Evolutionary conservation across 2,329 filamentous ascomycete species (phyloP).

Genomic region (Camptophora hylomeconis): DNA sequence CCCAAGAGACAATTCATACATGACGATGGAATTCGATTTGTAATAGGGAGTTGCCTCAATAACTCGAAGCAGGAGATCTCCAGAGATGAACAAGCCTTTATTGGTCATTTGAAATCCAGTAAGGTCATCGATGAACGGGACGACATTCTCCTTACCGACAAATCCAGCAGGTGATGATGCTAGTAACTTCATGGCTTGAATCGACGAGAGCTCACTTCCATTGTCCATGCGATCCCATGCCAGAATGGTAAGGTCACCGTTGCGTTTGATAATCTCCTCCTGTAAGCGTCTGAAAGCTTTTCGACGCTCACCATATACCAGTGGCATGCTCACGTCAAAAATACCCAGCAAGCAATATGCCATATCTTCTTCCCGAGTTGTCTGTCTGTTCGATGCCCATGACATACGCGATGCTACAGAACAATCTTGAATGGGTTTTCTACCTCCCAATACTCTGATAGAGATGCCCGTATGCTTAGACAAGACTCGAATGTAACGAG

Average conservation of each 20-base stretch:
- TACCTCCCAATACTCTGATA: no score
- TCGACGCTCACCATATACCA: slow-evolving; percentile 28
- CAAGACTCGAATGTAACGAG: background rate
- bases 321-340: slow-evolving; percentile 32
- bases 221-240: background rate
- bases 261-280: slow-evolving; percentile 10
- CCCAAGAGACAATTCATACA: no score
- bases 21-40: no score
- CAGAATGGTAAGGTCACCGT: slow-evolving; percentile 12
- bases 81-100: no score
- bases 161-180: slow-evolving; percentile 2
- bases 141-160: no score
- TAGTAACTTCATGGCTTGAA: no score
- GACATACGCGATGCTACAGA: slow-evolving; percentile 28
- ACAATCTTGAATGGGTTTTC: background rate
- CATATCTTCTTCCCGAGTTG: slow-evolving; percentile 27
- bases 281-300: slow-evolving; percentile 17
- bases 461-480: no score
- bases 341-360: slow-evolving; percentile 34
- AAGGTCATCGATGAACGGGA: no score
- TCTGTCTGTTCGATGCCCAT: slow-evolving; percentile 25
- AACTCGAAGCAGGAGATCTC: no score
- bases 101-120: background rate
- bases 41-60: no score
- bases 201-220: no score